Evolutionary conservation across 2,329 filamentous ascomycete species (phyloP), one percentile per base, ranked within the genome.

Genomic region (Fusarium sarcochroum): DNA sequence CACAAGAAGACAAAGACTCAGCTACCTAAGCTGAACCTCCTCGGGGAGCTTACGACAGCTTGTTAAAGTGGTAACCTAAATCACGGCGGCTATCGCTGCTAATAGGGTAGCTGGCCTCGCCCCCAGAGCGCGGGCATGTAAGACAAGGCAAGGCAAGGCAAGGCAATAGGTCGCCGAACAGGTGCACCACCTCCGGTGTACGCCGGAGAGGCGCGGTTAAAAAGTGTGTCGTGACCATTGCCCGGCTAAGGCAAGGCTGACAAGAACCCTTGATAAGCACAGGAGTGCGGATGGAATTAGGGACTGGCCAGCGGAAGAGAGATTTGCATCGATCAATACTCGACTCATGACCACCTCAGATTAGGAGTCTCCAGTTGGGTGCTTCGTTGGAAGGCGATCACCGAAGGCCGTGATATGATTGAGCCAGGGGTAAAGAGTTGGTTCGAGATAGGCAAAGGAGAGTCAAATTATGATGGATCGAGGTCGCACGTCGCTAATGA

Each of bases 401-500:
- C 47, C 20, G 21, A 64, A 54, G 25, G 21, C 15, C 18, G 41
- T n/a, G 46, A 56, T 32, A 42, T 54, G 41, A 51, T 34, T 32
- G 35, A 50, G 42, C 32, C 23, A 23, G 58, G 46, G 47, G 27
- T 7, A 25, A 49, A 53, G 44, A 38, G 51, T 58, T 48, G 21
- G 27, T 38, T 44, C 35, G 32, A 42, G 35, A 23, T 34, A 25
- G 17, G 23, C 40, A 41, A 27, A 55, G 7, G n/a, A 45, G 52
- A 55, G 59, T 44, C 60, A 65, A 66, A 68, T 69, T 68, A 45
- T 66, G 60, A 68, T 69, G 66, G 60, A 66, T 66, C 65, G 51
- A 66, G 47, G 56, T 45, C 41, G 52, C 61, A 69, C 46, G 48
- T 60, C 66, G 40, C 58, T 62, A 61, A 49, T 38, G 46, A 44